Percentiles rank a stretch among this genome's conserved stretches.
Conservation (phyloP, 108 stramenopile genomes). For the Cyclotella baltica region DNA sequence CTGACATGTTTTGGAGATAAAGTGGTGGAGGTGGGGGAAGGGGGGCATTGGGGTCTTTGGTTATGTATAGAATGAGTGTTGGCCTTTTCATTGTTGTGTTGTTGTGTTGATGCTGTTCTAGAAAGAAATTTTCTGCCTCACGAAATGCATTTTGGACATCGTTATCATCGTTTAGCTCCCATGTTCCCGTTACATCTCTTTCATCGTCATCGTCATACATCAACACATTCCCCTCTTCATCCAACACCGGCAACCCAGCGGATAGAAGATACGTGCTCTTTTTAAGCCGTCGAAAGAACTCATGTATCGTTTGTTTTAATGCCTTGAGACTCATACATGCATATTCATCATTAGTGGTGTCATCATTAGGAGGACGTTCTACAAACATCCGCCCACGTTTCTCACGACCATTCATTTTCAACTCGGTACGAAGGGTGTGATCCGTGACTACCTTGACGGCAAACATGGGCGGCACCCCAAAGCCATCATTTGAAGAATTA, state of each 20-base stretch:
- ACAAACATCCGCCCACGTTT: conserved; percentile 88
- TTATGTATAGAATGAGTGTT: conserved; percentile 74
- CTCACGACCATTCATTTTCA: conserved; percentile 84
- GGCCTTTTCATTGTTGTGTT: conserved; percentile 67
- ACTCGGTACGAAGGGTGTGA: conserved; percentile 62
- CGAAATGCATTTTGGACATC: conserved; percentile 75
- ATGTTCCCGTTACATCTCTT: conserved; percentile 26
- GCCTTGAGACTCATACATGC: conserved; percentile 65
- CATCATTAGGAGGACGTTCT: conserved; percentile 46
- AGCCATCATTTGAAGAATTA: conserved; percentile 9
- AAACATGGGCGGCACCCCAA: conserved; percentile 62
- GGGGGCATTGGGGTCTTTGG: conserved; percentile 86
- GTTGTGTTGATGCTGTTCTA: conserved; percentile 31
- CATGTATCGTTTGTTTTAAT: conserved; percentile 72
- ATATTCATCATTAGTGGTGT: conserved; percentile 25
- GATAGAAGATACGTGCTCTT: conserved; percentile 76
- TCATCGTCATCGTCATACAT: conserved; percentile 27
- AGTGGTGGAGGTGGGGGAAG: conserved; percentile 75
- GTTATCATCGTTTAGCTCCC: conserved; percentile 68
- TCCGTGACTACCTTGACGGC: conserved; percentile 79
- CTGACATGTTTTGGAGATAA: conserved; percentile 73
- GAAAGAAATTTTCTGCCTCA: conserved; percentile 71
- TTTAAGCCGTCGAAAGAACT: conserved; percentile 77
- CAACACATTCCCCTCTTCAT: conserved; percentile 62
- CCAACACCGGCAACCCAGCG: conserved; percentile 67